phyloP scores from a whole-genome alignment of 306 rosid genomes.

The Acacia crassicarpa region DNA sequence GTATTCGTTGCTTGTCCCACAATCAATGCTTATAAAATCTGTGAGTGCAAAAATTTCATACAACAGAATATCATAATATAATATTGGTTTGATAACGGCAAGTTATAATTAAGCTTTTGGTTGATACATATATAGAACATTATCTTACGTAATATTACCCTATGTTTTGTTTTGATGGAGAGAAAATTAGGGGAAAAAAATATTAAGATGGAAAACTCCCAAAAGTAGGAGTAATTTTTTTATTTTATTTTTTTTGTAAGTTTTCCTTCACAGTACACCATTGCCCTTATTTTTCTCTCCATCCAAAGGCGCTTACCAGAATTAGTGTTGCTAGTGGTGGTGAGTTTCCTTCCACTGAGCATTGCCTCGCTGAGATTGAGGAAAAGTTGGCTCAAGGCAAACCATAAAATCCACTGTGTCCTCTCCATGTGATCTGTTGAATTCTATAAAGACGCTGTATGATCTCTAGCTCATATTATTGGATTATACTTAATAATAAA shows the following conservation, averaged over 20 bases:
- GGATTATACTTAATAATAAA: no score
- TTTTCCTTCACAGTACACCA: no score
- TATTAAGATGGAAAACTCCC: no score
- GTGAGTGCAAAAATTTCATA: background rate
- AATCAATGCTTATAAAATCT: constrained; percentile 1
- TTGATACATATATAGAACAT: no score
- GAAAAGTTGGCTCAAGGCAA: background rate
- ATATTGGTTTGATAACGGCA: no score
- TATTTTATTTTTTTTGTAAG: no score
- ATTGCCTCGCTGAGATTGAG: background rate
- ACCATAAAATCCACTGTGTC: background rate
- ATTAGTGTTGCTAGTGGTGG: background rate
- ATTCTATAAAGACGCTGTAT: background rate
- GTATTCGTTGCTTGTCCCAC: background rate
- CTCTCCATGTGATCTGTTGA: background rate
- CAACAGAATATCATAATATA: background rate
- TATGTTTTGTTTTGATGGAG: no score
- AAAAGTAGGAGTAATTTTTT: no score
- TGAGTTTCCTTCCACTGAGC: background rate
- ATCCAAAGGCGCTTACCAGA: background rate
- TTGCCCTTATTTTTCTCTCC: no score
- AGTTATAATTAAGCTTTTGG: no score
- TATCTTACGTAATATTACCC: no score
- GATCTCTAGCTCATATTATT: background rate
- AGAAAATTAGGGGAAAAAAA: no score